Conservation (phyloP, 257 asterid species). For the Nicotiana tabacum region DNA sequence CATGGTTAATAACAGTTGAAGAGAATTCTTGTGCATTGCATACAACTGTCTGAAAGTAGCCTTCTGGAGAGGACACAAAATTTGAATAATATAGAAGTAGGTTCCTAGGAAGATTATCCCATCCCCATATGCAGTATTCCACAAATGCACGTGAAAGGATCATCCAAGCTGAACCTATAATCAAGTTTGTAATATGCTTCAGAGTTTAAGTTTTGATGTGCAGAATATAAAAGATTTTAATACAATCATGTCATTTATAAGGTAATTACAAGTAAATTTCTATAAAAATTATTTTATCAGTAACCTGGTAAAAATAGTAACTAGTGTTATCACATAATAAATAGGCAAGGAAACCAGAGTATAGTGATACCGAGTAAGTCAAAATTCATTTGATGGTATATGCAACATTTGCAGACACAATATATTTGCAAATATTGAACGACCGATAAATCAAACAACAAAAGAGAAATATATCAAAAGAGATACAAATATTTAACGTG, state of each 20-base stretch:
- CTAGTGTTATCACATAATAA: no score
- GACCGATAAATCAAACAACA: no score
- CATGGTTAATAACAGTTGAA: constrained; percentile 80
- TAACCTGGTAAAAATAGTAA: neutral
- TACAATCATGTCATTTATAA: neutral
- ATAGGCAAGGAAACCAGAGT: neutral
- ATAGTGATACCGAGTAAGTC: neutral
- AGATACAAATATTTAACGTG: no score
- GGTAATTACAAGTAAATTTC: neutral
- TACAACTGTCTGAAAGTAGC: constrained; percentile 82
- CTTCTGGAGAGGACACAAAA: constrained; percentile 92
- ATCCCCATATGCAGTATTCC: constrained; percentile 89
- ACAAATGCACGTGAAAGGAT: constrained; percentile 71
- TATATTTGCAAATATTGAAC: no score
- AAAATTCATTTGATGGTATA: neutral
- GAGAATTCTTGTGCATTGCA: constrained; percentile 79
- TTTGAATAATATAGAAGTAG: constrained; percentile 90
- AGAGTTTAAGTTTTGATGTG: neutral
- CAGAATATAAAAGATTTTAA: neutral
- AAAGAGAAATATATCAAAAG: no score
- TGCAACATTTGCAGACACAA: neutral
- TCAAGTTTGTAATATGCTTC: neutral
- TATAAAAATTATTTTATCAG: neutral
- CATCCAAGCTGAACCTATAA: constrained; percentile 96
- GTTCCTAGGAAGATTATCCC: constrained; percentile 93